A percentile compares a stretch with the other conserved stretches of the same genome.
These are phyloP conservation scores for Lepiota brunneoincarnata DNA, from an alignment of 768 basidiomycete genomes.

Conservation along the genomic window DNA sequence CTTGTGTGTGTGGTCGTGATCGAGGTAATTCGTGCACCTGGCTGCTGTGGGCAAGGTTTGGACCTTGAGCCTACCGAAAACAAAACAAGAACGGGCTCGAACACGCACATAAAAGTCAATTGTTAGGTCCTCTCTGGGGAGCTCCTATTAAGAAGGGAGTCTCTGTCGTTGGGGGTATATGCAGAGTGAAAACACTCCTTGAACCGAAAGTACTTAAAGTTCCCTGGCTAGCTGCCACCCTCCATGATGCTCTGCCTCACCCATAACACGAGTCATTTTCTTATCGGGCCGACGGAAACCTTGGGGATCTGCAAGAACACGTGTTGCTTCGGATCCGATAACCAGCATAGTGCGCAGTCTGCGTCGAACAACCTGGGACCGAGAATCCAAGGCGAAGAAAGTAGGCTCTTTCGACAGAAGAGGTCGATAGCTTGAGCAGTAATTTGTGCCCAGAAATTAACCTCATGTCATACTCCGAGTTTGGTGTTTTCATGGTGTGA, in stretches of 20 bases:
- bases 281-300: constrained; percentile 8
- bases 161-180: neutral
- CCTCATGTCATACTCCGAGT: too few relatives aligned
- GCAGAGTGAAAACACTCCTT: neutral
- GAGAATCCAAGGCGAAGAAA: too few relatives aligned
- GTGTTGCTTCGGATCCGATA: constrained; percentile 8
- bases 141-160: neutral
- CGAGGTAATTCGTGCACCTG: neutral
- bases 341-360: neutral
- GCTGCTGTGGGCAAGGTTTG: too few relatives aligned
- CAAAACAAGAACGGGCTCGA: neutral
- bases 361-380: too few relatives aligned
- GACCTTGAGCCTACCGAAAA: neutral
- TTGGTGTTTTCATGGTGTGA: too few relatives aligned
- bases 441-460: too few relatives aligned
- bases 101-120: neutral
- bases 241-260: constrained; percentile 10
- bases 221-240: neutral
- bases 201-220: constrained; percentile 2
- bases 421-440: too few relatives aligned
- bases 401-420: too few relatives aligned
- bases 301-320: constrained; percentile 6
- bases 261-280: constrained; percentile 9
- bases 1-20: neutral
- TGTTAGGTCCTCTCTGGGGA: neutral